Percentiles rank a stretch among this genome's conserved stretches.
These are phyloP conservation scores for Phytophthora parvispora DNA, from an alignment of 352 stramenopile species.

Conservation along the genomic window DNA sequence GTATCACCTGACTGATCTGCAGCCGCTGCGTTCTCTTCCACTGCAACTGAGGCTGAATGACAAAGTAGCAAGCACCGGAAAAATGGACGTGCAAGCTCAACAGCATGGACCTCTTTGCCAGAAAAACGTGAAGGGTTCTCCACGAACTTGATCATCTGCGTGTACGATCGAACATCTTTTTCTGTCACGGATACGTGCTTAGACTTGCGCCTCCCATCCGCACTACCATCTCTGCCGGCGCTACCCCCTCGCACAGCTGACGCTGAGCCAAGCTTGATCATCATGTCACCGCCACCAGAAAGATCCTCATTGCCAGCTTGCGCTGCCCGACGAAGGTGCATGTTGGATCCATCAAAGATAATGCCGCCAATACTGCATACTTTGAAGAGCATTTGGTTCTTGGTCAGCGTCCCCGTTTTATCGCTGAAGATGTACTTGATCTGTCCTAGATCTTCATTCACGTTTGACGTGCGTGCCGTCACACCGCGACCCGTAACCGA, in stretches of 20 bases:
- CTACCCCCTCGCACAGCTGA: conserved; percentile 6
- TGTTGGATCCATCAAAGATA: conserved; percentile 87
- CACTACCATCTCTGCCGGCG: conserved; percentile 15
- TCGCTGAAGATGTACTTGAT: conserved; percentile 99
- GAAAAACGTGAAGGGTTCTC: conserved; percentile 60
- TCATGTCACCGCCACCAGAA: conserved; percentile 18
- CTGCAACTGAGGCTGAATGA: conserved; percentile 75
- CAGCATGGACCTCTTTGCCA: conserved; percentile 59
- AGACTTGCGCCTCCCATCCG: conserved; percentile 28
- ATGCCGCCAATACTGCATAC: conserved; percentile 93
- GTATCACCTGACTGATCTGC: conserved; percentile 5
- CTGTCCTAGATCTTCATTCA: conserved; percentile 97
- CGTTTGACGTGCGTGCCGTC: conserved; percentile 93
- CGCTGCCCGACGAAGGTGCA: conserved; percentile 57
- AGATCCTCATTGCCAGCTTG: conserved; percentile 42
- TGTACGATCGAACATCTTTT: conserved; percentile 76
- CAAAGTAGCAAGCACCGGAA: conserved; percentile 87
- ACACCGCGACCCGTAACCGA: conserved; percentile 65
- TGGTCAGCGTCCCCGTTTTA: conserved; percentile 99
- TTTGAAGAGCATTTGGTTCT: conserved; percentile 99
- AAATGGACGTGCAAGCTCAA: conserved; percentile 77
- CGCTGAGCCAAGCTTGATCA: conserved; percentile 26
- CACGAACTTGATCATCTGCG: conserved; percentile 77
- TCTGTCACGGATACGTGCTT: conserved; percentile 66
- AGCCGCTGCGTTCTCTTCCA: conserved; percentile 47